A percentile compares a stretch with the other conserved stretches of the same genome.
These are phyloP conservation scores for Blastocystis sp. DNA, from an alignment of 352 stramenopile genomes.

Conservation along the genomic window DNA sequence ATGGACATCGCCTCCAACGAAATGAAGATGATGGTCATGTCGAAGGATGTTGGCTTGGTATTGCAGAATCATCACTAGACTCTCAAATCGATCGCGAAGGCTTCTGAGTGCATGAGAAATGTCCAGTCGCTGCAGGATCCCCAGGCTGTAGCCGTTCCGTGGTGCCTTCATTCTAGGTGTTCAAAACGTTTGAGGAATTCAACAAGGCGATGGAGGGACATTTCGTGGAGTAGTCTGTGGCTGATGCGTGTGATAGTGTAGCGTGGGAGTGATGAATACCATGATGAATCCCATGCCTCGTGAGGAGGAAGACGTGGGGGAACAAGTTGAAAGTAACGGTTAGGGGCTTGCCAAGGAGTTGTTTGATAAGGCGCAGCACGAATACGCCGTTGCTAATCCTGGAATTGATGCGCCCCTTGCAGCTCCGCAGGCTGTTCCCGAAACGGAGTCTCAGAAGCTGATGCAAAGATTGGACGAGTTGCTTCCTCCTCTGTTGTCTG, in stretches of 20 bases:
- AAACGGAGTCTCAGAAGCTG: not conserved
- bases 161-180: not conserved
- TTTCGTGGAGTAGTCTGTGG: conserved; percentile 5
- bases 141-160: not conserved
- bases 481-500: conserved; percentile 22
- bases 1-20: conserved; percentile 15
- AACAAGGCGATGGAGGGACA: conserved; percentile 53
- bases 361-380: conserved; percentile 42
- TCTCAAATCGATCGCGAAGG: not conserved
- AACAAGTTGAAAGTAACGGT: not conserved
- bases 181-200: conserved; percentile 29
- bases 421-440: not conserved
- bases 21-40: not conserved
- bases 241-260: not conserved
- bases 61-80: not conserved
- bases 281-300: not conserved
- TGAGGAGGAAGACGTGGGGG: not conserved
- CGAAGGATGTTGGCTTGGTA: not conserved
- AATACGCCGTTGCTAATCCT: not conserved
- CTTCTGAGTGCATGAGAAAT: not conserved
- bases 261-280: not conserved
- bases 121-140: not conserved
- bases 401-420: not conserved
- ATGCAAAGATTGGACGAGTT: not conserved
- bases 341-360: conserved; percentile 14